Evolutionary conservation across 192 early-diverging fungal genomes (phyloP), one percentile per base, ranked within the genome.

Genomic region (Linnemannia zychae): DNA sequence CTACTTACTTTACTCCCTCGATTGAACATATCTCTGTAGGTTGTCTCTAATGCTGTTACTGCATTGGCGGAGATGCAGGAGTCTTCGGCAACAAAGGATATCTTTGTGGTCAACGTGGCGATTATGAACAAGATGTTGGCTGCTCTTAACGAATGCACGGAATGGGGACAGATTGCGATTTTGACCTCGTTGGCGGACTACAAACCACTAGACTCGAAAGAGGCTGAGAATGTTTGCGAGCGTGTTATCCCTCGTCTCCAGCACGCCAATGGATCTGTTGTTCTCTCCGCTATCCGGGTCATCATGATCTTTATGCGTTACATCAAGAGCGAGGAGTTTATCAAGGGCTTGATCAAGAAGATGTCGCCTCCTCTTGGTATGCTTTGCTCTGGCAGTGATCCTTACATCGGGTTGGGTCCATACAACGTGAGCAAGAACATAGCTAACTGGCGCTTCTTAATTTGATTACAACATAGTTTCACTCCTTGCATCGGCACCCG

Each of bases 101-200:
- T 97, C 60, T 97, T 98, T 87, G 76, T 86, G 16, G 90, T 99
- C 67, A 96, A 96, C 66, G 76, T 88, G n/a, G 73, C 81, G 17
- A 90, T 90, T 17, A 91, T 97, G 47, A 88, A 91, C 57, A 97
- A 96, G 87, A 89, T 99, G 80, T 88, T 99, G 79, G 92, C 95
- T 17, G 97, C 97, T 12, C 82, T 99, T 57, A 99, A 99, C 87
- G 98, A 99, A 85, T 99, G 97, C 84, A 96, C 96, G 50, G 98
- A 99, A 93, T 99, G 98, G 98, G 97, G 98, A 50, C 97, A 99
- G 82, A 97, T 98, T 73, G 94, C 96, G 60, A 98, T 99, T 77
- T 89, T 99, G 11, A 94, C 96, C 79, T 92, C 95, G 3, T 82
- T 97, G 69, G 92, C 91, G 15, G 92, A 94, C 33, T 98, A 97